These are phyloP conservation scores for Botrytis deweyae DNA, from an alignment of 2,329 filamentous ascomycete species.

Conservation along the genomic window DNA sequence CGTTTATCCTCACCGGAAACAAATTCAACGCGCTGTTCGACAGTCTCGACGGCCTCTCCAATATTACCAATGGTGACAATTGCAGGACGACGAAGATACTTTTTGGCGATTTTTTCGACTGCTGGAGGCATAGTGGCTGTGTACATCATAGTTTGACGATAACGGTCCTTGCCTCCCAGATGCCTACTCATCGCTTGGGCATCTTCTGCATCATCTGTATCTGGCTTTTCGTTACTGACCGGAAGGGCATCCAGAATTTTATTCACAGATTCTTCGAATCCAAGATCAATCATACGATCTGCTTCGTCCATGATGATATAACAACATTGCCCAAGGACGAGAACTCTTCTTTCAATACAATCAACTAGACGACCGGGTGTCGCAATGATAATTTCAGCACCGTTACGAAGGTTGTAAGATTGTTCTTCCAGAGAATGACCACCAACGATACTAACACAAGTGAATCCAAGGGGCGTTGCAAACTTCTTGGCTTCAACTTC, in stretches of 20 bases:
- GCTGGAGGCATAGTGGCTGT: constrained; percentile 94
- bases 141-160: constrained; percentile 99
- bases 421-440: constrained; percentile 95
- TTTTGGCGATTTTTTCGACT: constrained; percentile 94
- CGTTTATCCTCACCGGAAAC: constrained; percentile 88
- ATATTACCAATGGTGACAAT: constrained; percentile 93
- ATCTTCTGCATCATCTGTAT: constrained; percentile 88
- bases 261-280: constrained; percentile 96
- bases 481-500: constrained; percentile 93
- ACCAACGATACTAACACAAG: constrained; percentile 95
- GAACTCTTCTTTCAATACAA: constrained; percentile 88
- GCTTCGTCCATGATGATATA: constrained; percentile 99
- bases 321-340: constrained; percentile 94
- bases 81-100: constrained; percentile 89
- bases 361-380: constrained; percentile 96
- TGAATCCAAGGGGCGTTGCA: constrained; percentile 85
- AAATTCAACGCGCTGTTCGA: constrained; percentile 96
- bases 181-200: constrained; percentile 79
- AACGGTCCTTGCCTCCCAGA: constrained; percentile 72
- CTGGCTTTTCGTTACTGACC: constrained; percentile 90
- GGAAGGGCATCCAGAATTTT: constrained; percentile 95
- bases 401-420: constrained; percentile 82
- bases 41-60: constrained; percentile 94
- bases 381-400: constrained; percentile 97
- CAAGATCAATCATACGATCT: constrained; percentile 97